Base-by-base conservation (phyloP, 371 early-diverging fungal genomes). In the Mucor sp. region DNA sequence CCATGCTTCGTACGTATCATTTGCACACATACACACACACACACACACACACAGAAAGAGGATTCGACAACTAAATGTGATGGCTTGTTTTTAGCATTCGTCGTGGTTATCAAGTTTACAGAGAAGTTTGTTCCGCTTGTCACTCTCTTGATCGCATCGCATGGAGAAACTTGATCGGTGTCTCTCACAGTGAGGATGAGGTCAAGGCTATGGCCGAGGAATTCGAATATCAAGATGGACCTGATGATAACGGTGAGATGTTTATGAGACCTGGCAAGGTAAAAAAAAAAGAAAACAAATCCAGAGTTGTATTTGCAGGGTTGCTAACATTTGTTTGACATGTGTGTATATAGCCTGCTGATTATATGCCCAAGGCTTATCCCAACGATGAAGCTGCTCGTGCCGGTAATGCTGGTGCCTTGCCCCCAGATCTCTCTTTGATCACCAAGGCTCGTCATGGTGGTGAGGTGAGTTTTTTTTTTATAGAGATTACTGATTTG, bases 41-140 rank as follows among this genome's bases (percentile, higher is more conserved):
- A n/a, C n/a, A n/a, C n/a, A n/a, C n/a, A n/a, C n/a, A n/a, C n/a
- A n/a, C n/a, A 25, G 1, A 27, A 3, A 33, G 21, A 33, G 9
- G 19, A 33, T 3, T 32, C 57, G 9, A 33, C 33, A 57, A 4
- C 17, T 19, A 60, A 50, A 35, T 63, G 37, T 6, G 27, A 44
- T 50, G 17, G 23, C 60, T 17, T 58, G 19, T 12, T 55, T n/a
- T 23, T 68, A 94, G 95, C 76, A 91, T 97, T 64, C 96, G 98
- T 74, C 97, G 98, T 84, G 99, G 98, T 68, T 98, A 94, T 86
- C 98, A 97, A 80, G 99, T 98, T 28, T 98, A 97, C 89, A 93
- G 93, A 85, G 99, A 98, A 78, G 94, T 98, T 64, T 98, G 99
- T 83, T 87, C 98, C 58, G 93, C 96, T 57, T 98, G 99, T 87